These are phyloP conservation scores for Naganishia sp. DNA, from an alignment of 1,284 basidiomycete genomes.

Conservation along the genomic window DNA sequence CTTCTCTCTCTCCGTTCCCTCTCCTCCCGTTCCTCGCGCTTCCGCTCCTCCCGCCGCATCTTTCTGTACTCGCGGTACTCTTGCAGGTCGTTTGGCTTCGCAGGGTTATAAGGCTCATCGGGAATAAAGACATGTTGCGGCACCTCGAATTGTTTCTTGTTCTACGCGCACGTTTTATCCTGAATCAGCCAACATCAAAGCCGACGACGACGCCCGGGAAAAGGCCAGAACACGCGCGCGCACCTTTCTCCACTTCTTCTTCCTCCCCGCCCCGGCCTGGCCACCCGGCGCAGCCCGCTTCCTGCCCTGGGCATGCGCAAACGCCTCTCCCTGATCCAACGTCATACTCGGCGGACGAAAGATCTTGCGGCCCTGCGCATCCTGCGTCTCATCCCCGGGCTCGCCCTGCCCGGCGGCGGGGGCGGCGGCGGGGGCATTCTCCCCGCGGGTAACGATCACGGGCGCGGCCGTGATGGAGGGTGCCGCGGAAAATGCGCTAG, in stretches of 20 bases:
- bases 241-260: slow-evolving; percentile 42
- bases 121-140: slow-evolving; percentile 48
- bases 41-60: slow-evolving; percentile 42
- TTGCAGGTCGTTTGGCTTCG: slow-evolving; percentile 52
- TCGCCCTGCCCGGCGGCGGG: too few relatives aligned
- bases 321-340: slow-evolving; percentile 36
- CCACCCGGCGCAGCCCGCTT: slow-evolving; percentile 33
- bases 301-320: slow-evolving; percentile 26
- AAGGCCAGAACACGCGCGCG: background rate
- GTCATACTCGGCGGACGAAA: slow-evolving; percentile 51
- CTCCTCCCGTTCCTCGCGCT: slow-evolving; percentile 39
- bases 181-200: background rate
- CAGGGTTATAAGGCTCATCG: slow-evolving; percentile 52
- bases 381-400: background rate
- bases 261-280: slow-evolving; percentile 30
- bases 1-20: slow-evolving; percentile 38
- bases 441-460: slow-evolving; percentile 23
- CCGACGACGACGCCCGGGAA: background rate
- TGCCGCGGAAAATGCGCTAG: slow-evolving; percentile 23
- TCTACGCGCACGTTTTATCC: background rate
- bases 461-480: slow-evolving; percentile 18
- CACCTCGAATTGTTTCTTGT: slow-evolving; percentile 33
- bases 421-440: too few relatives aligned
- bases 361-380: slow-evolving; percentile 41
- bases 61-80: slow-evolving; percentile 51